These are phyloP conservation scores for Dioscorea dumetorum DNA, from an alignment of 106 monocot genomes.

Conservation along the genomic window DNA sequence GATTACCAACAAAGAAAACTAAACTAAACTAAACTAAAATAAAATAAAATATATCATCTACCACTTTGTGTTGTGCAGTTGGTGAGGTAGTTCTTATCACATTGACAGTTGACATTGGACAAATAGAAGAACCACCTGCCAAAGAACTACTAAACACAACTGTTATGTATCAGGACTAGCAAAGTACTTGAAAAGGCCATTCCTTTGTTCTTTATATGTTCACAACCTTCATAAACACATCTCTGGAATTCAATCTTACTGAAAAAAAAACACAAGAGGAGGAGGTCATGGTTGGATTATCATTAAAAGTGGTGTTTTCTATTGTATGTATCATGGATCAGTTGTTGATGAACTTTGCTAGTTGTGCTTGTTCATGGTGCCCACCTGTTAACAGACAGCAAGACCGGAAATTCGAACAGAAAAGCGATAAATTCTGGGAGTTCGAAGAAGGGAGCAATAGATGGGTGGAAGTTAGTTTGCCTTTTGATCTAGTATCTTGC, in stretches of 20 bases:
- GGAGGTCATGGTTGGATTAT: constrained; percentile 12
- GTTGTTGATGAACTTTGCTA: constrained; percentile 13
- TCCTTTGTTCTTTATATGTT: too few species aligned
- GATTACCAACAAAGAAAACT: constrained; percentile 5
- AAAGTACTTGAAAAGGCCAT: too few species aligned
- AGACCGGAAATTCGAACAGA: constrained; percentile 59
- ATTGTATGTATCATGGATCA: constrained; percentile 6
- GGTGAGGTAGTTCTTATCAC: constrained; percentile 15
- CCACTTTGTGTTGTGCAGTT: background rate
- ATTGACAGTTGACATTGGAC: constrained; percentile 6
- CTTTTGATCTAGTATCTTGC: constrained; percentile 68
- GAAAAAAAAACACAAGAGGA: too few species aligned
- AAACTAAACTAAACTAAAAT: too few species aligned
- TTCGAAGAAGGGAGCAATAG: constrained; percentile 52
- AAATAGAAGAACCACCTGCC: too few species aligned
- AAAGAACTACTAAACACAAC: too few species aligned
- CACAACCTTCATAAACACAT: too few species aligned
- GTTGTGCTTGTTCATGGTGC: constrained; percentile 28
- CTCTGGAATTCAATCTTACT: too few species aligned
- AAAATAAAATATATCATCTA: too few species aligned
- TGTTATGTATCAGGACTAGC: too few species aligned
- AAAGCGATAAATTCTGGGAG: constrained; percentile 56
- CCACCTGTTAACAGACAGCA: constrained; percentile 16
- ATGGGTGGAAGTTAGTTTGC: constrained; percentile 75
- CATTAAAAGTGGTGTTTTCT: constrained; percentile 21